Evolutionary conservation across 106 monocot genomes (phyloP).

Genomic region (Platanthera zijinensis): DNA sequence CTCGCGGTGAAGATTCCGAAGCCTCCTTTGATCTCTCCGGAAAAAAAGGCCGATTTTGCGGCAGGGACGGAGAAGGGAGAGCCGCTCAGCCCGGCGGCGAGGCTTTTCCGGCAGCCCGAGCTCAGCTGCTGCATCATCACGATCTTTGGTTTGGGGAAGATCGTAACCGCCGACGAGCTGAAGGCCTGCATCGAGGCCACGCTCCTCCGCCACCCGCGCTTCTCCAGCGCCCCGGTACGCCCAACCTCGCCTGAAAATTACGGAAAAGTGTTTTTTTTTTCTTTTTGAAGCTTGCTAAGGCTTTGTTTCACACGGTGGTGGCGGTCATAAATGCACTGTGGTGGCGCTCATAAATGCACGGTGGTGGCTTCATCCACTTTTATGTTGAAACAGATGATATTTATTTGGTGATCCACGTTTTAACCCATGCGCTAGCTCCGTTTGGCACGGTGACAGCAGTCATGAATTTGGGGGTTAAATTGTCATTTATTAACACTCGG

Average conservation of each 20-base stretch:
- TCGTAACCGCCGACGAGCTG: not conserved
- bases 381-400: too few species aligned
- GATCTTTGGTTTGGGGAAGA: slow-evolving; percentile 5
- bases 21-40: not conserved
- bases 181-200: slow-evolving; percentile 3
- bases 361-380: too few species aligned
- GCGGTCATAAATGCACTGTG: too few species aligned
- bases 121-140: slow-evolving; percentile 13
- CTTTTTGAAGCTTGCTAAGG: too few species aligned
- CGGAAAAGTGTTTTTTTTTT: too few species aligned
- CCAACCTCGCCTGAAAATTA: not conserved
- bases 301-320: too few species aligned
- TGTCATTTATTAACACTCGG: too few species aligned
- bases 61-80: not conserved
- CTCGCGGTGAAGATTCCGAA: not conserved
- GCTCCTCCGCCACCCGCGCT: slow-evolving; percentile 8
- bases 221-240: slow-evolving; percentile 6
- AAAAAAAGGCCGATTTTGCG: not conserved
- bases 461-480: too few species aligned
- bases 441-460: too few species aligned
- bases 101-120: slow-evolving; percentile 12
- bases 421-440: too few species aligned
- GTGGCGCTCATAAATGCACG: too few species aligned
- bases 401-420: too few species aligned
- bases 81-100: slow-evolving; percentile 17